Evolutionary conservation across 1,139 yeast species (phyloP).

Genomic region (Yamadazyma spencermartinsiae): DNA sequence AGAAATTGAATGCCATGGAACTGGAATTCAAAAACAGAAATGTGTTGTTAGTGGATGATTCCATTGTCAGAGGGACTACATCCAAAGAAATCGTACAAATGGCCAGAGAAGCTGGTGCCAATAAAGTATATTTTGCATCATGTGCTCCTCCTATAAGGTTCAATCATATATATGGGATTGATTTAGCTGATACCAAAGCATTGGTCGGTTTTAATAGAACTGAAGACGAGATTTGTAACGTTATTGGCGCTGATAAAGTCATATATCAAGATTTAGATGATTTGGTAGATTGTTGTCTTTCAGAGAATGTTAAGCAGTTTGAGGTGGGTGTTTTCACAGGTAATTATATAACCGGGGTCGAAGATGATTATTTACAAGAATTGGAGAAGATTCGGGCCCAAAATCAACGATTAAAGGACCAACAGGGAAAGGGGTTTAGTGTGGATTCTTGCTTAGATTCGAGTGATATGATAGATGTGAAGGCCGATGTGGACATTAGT

Average conservation of each 20-base stretch:
- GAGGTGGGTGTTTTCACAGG: constrained; percentile 99
- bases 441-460: constrained; percentile 50
- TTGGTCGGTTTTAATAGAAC: constrained; percentile 82
- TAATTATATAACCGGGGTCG: constrained; percentile 87
- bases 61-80: constrained; percentile 96
- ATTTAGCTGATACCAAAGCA: constrained; percentile 92
- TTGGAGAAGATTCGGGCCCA: constrained; percentile 81
- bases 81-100: constrained; percentile 93
- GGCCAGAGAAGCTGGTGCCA: constrained; percentile 99
- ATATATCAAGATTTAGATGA: constrained; percentile 86
- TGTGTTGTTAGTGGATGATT: constrained; percentile 94
- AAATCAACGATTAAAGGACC: constrained; percentile 63
- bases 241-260: constrained; percentile 90
- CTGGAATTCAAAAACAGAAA: constrained; percentile 83
- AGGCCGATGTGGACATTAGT: constrained; percentile 90
- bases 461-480: constrained; percentile 58
- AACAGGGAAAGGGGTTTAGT: constrained; percentile 36
- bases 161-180: constrained; percentile 96
- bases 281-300: constrained; percentile 72
- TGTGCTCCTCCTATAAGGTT: constrained; percentile 96
- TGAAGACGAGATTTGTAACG: constrained; percentile 71
- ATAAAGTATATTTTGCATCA: constrained; percentile 88
- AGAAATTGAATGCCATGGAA: constrained; percentile 95
- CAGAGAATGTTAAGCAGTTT: constrained; percentile 55
- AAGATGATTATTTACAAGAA: constrained; percentile 76